phyloP scores from a whole-genome alignment of 83 land plant species.

The Picea abies region DNA sequence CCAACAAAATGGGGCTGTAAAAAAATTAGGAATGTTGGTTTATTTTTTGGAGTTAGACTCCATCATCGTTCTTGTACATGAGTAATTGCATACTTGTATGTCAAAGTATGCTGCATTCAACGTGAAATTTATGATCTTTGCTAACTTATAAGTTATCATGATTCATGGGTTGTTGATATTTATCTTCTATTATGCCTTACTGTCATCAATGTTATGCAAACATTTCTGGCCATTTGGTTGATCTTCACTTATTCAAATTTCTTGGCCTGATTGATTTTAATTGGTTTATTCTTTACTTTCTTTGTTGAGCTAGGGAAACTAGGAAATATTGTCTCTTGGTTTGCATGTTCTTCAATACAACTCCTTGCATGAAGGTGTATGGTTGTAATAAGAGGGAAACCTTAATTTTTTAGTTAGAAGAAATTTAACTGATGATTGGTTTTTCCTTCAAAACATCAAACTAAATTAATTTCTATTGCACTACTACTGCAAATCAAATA shows the following conservation, averaged over 20 bases:
- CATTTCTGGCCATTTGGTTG: not conserved
- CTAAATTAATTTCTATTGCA: not conserved
- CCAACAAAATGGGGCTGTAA: not conserved
- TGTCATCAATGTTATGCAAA: constrained; percentile 13
- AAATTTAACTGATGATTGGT: not conserved
- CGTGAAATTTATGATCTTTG: not conserved
- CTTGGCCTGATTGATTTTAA: not conserved
- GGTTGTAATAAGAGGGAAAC: not conserved
- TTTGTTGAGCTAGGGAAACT: constrained; percentile 4
- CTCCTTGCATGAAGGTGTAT: not conserved
- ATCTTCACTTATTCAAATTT: constrained; percentile 2
- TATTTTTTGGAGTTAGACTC: not conserved
- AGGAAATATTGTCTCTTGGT: not conserved
- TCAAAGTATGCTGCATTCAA: not conserved
- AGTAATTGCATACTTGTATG: constrained; percentile 10
- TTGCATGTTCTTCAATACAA: not conserved
- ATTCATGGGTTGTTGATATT: not conserved
- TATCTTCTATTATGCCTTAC: not conserved
- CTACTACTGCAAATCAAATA: not conserved
- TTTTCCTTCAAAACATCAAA: not conserved
- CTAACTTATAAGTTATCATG: not conserved
- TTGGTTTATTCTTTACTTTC: not conserved
- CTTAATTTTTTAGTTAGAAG: not conserved
- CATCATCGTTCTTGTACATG: constrained; percentile 2
- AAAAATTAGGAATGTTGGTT: constrained; percentile 2